Conservation (phyloP, 176 grass and related monocot genomes). For the Triticum timopheevii region DNA sequence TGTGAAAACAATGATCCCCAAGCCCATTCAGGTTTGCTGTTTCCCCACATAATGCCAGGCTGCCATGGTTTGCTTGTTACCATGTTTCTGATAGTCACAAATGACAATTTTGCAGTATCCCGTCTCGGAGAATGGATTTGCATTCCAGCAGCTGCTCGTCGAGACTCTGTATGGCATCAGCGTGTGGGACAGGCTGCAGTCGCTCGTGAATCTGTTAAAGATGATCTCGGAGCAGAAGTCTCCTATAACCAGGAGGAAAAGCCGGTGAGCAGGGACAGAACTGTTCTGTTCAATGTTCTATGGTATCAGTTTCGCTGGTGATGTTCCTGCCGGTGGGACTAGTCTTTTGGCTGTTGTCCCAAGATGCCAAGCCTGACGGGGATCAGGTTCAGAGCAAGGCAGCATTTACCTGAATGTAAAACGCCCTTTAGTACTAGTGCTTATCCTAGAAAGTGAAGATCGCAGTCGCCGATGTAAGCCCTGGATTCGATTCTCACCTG, state of each 20-base stretch:
- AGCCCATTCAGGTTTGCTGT: slow-evolving; percentile 84
- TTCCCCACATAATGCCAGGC: not conserved
- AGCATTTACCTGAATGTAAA: not conserved
- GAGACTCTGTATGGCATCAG: slow-evolving; percentile 80
- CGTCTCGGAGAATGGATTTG: slow-evolving; percentile 79
- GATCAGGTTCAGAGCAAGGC: not conserved
- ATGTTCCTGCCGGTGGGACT: not conserved
- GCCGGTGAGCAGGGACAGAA: slow-evolving; percentile 22
- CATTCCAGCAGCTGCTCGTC: slow-evolving; percentile 85
- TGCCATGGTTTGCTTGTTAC: not conserved
- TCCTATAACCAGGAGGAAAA: slow-evolving; percentile 47
- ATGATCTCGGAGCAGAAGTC: slow-evolving; percentile 71
- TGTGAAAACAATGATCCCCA: slow-evolving; percentile 85
- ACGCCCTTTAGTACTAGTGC: not conserved
- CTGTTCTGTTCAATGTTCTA: not conserved
- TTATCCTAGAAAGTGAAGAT: not conserved
- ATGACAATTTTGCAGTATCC: slow-evolving; percentile 65
- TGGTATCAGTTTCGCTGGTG: not conserved
- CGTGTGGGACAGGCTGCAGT: slow-evolving; percentile 82
- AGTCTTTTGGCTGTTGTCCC: not conserved
- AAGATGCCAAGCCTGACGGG: not conserved
- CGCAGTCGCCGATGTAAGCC: not conserved
- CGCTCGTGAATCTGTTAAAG: slow-evolving; percentile 71
- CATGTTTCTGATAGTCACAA: slow-evolving; percentile 5
- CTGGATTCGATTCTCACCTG: not conserved